Base-by-base conservation (phyloP, 2,329 filamentous ascomycete genomes). In the Exophiala aquamarina region DNA sequence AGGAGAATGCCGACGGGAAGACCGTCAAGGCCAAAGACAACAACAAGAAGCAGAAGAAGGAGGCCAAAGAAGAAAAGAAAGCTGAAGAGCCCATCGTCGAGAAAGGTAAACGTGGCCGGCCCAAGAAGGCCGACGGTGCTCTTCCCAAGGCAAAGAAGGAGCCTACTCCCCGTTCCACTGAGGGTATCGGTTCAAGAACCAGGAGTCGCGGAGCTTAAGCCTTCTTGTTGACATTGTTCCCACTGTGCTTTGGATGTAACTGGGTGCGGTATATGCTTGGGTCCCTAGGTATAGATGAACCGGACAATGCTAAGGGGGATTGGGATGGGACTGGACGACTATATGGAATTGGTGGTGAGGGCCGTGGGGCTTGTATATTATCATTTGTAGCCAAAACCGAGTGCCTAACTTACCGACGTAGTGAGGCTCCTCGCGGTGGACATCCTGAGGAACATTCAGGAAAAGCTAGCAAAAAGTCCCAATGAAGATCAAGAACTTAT, bases 1-100 rank as follows among this genome's bases (percentile, higher is more conserved):
- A 61, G 17, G 61, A 63, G 52, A 76, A 75, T 52, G 71, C 71
- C 2, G 72, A 72, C 49, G 46, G 43, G 17, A 47, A 48, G 38
- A 73, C 73, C 47, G 41, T 49, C 35, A 47, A 49, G 35, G 41
- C 43, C 11, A 49, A 59, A 36, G 57, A 51, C 19, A 54, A 48
- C 11, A 52, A 50, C 15, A 50, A 49, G 44, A 52, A 48, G 29
- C 50, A 55, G 34, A 55, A 52, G 46, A 57, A 57, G 33, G 45
- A 50, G 31, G 28, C 44, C 15, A 36, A 47, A 45, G 13, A 38
- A 49, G 41, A 41, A 26, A 60, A 38, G 13, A 21, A 44, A 26
- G 43, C 47, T 13, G 29, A 45, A 15, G n/a, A 33, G 14, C 41
- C 51, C 36, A 20, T 37, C 23, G 20, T 34, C 14, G 50, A 50